phyloP scores from a whole-genome alignment of 2,329 filamentous ascomycete species.

The Xylogone sp. region DNA sequence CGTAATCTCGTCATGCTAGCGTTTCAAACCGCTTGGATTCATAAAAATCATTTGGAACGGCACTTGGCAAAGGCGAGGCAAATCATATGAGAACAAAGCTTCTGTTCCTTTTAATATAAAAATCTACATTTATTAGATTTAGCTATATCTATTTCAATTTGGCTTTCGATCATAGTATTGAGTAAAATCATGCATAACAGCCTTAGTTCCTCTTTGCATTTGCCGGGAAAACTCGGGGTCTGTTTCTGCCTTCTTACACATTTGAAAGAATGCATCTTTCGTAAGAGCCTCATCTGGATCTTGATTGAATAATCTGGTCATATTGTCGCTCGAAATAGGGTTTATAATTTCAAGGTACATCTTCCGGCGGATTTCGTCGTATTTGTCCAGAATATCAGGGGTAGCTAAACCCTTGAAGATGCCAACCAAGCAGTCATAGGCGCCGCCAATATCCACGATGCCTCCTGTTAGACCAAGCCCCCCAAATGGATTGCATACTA shows the following conservation, averaged over 20 bases:
- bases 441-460: slow-evolving; percentile 57
- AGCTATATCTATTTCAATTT: too few relatives aligned
- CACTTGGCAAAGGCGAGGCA: too few relatives aligned
- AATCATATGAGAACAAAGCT: too few relatives aligned
- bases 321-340: slow-evolving; percentile 37
- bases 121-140: too few relatives aligned
- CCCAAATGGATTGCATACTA: slow-evolving; percentile 30
- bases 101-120: too few relatives aligned
- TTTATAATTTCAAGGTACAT: slow-evolving; percentile 36
- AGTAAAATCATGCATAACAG: slow-evolving; percentile 5
- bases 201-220: neutral
- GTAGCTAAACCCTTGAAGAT: slow-evolving; percentile 32
- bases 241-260: slow-evolving; percentile 19
- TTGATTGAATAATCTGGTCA: slow-evolving; percentile 29
- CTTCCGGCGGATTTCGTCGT: slow-evolving; percentile 32
- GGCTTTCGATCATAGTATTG: too few relatives aligned
- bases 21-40: too few relatives aligned
- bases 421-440: slow-evolving; percentile 55
- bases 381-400: slow-evolving; percentile 35
- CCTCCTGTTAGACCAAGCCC: slow-evolving; percentile 61
- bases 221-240: neutral
- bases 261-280: slow-evolving; percentile 32
- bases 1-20: too few relatives aligned
- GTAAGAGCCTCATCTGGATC: slow-evolving; percentile 31
- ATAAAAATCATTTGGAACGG: too few relatives aligned